Conservation (phyloP, 2,329 filamentous ascomycete species). For the Aureobasidium sp. region DNA sequence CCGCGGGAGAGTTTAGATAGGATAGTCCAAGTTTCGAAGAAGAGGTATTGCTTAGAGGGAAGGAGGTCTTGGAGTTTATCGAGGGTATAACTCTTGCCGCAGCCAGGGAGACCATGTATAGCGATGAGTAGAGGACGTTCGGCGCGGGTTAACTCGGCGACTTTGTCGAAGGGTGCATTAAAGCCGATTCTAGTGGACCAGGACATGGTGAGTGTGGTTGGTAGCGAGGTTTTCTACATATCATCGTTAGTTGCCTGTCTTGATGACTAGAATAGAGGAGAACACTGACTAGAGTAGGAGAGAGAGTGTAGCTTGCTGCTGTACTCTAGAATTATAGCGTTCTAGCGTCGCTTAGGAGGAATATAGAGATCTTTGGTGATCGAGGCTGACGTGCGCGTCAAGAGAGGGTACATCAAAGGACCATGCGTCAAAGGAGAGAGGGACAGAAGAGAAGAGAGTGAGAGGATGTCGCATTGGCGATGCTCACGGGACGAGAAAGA, state of each 20-base stretch:
- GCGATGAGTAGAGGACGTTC: neutral
- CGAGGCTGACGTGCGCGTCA: no score
- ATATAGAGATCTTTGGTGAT: no score
- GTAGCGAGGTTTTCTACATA: neutral
- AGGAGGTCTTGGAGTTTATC: constrained; percentile 22
- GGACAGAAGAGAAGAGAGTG: no score
- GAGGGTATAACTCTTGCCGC: constrained; percentile 44
- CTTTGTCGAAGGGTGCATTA: neutral
- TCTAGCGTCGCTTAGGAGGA: no score
- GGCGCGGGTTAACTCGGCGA: neutral
- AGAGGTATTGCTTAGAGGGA: neutral
- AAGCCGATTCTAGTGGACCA: neutral
- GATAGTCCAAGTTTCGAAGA: neutral
- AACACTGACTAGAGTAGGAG: no score
- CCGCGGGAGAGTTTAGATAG: neutral
- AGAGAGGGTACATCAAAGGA: neutral
- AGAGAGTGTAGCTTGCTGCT: neutral
- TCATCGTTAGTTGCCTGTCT: neutral
- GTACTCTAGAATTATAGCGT: no score
- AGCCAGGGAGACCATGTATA: constrained; percentile 47
- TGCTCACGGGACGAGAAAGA: neutral
- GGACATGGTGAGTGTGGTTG: neutral
- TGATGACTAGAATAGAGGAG: neutral
- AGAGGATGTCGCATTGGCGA: no score
- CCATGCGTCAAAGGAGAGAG: neutral